Base-by-base conservation (phyloP, 2,329 filamentous ascomycete species). In the Apiospora sp. region DNA sequence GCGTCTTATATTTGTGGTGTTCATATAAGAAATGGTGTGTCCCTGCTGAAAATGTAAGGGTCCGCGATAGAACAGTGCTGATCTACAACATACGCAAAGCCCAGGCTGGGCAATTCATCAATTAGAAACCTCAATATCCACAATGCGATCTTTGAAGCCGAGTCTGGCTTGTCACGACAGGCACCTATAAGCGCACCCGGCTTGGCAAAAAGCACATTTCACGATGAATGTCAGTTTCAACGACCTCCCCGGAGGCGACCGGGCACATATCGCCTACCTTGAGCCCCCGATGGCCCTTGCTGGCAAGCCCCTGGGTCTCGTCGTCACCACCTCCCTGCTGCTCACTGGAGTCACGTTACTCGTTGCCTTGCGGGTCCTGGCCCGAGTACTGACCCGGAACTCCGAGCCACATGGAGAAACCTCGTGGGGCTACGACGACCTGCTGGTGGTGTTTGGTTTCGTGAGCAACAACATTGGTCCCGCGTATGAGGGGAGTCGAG, bases 211-310 rank as follows among this genome's bases (percentile, higher is more conserved):
- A 37, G 34, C 58, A 37, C 24, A 34, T n/a, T 22, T 41, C 34
- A 41, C 34, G 34, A 64, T 64, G 58, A 64, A 64, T 37, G 30
- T n/a, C 58, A 64, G 58, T 41, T 64, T 64, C 34, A 34, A 64
- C 12, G 19, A 41, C 37, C 58, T 64, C 8, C 41, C 58, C 34
- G 58, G 58, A 22, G 58, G 30, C 8, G 34, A 41, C 34, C 58
- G 58, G 34, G 34, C 58, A 41, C 34, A 64, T 34, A 12, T 64
- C 58, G 58, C 58, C 58, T 64, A 64, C 34, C 41, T 22, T 24
- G 19, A n/a, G 34, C 34, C 34, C 22, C 58, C 58, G 34, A 64
- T 64, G 8, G n/a, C 58, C 6, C 58, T 22, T 64, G n/a, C 34
- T n/a, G 58, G 58, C 19, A 41, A 41, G 10, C 10, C 58, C 10